Conservation (phyloP, 2,329 filamentous ascomycete genomes). For the Alternaria metachromatica region DNA sequence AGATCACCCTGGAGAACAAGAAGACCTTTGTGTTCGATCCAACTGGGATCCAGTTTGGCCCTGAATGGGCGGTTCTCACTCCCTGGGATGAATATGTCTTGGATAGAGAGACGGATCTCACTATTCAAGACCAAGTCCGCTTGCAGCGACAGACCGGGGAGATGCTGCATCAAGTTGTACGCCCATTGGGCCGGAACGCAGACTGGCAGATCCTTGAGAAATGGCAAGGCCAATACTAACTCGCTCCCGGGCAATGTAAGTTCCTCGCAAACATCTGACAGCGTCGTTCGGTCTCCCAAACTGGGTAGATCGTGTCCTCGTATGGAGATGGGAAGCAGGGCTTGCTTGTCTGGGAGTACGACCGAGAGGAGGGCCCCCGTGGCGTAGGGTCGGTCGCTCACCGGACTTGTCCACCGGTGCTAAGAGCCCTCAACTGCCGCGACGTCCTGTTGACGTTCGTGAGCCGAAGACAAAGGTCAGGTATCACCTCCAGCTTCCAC, state of each 20-base stretch:
- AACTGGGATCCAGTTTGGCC: conserved; percentile 23
- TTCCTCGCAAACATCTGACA: background rate
- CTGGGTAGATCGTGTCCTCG: background rate
- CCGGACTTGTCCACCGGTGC: conserved; percentile 6
- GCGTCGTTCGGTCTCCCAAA: background rate
- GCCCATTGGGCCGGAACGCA: background rate
- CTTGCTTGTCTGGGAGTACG: conserved; percentile 1
- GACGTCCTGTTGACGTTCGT: background rate
- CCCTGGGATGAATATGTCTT: background rate
- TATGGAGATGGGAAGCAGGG: background rate
- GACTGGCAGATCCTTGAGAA: background rate
- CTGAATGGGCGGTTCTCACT: conserved; percentile 18
- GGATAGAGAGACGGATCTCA: background rate
- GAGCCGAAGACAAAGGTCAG: background rate
- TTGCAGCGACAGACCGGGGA: background rate
- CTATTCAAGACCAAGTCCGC: background rate
- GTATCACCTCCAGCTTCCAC: background rate
- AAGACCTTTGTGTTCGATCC: conserved; percentile 19
- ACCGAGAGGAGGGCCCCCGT: conserved; percentile 14
- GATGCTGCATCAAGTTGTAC: background rate
- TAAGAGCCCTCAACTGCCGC: conserved; percentile 11
- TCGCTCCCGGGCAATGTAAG: background rate
- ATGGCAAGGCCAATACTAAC: background rate
- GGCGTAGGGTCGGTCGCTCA: conserved; percentile 11
- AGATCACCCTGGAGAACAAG: background rate